These are phyloP conservation scores for Amanita subjunquillea DNA, from an alignment of 768 basidiomycete genomes.

Conservation along the genomic window DNA sequence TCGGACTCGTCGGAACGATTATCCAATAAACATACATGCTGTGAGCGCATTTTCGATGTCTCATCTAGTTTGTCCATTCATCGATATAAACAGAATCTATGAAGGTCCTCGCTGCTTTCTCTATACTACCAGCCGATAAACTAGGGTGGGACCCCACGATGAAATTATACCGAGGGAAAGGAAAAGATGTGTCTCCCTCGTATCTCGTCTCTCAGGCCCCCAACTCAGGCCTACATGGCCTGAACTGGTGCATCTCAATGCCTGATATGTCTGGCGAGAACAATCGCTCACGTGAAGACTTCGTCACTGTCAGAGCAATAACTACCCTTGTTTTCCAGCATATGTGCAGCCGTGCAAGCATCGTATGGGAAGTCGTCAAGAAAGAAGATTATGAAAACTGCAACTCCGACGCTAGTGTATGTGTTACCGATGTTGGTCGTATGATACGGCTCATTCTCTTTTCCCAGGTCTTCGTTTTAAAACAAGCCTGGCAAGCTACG, in stretches of 20 bases:
- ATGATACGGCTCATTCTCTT: background rate
- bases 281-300: background rate
- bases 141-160: background rate
- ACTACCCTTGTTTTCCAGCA: background rate
- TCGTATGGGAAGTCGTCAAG: background rate
- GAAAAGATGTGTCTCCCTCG: background rate
- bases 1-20: conserved; percentile 5
- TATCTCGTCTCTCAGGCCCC: background rate
- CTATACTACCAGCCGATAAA: background rate
- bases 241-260: background rate
- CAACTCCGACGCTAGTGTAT: background rate
- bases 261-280: background rate
- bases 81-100: background rate
- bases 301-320: background rate
- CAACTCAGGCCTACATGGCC: background rate
- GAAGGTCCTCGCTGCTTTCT: background rate
- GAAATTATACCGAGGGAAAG: background rate
- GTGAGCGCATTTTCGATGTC: background rate
- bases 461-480: background rate
- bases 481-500: background rate
- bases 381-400: background rate
- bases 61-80: background rate
- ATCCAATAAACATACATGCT: conserved; percentile 6
- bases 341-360: background rate
- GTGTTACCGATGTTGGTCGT: background rate